Percentiles rank a stretch among this genome's conserved stretches.
These are phyloP conservation scores for Thelonectria blattea DNA, from an alignment of 2,329 filamentous ascomycete genomes.

Conservation along the genomic window DNA sequence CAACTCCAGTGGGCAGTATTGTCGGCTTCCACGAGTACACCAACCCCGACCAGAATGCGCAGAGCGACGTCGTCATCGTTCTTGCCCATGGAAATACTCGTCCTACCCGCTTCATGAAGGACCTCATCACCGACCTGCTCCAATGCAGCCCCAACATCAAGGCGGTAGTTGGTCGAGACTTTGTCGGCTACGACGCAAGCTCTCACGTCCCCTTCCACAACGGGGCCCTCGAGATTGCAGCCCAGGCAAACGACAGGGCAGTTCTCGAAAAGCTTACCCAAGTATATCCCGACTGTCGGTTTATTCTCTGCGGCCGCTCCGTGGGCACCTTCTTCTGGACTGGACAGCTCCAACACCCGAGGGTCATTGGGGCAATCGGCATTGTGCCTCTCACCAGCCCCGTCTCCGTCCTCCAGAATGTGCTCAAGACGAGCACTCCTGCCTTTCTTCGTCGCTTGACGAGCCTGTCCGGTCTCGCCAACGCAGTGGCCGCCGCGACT, in stretches of 20 bases:
- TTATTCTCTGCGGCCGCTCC: conserved; percentile 14
- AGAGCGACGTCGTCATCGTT: conserved; percentile 6
- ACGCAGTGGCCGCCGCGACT: background rate
- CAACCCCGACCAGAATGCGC: background rate
- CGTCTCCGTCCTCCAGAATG: background rate
- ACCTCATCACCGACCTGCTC: background rate
- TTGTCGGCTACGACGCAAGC: conserved; percentile 15
- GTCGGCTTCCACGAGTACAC: conserved; percentile 13
- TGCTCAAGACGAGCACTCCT: background rate
- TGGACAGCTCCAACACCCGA: background rate
- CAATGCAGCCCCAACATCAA: conserved; percentile 9
- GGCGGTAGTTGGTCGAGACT: conserved; percentile 11
- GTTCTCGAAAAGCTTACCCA: background rate
- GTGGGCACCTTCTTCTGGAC: conserved; percentile 16
- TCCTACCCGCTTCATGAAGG: conserved; percentile 8
- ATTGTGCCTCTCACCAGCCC: conserved; percentile 7
- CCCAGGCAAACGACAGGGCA: conserved; percentile 6
- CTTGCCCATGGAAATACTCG: conserved; percentile 16
- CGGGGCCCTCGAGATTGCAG: conserved; percentile 11
- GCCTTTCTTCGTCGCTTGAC: background rate
- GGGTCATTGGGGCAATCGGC: conserved; percentile 8
- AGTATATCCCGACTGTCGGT: background rate
- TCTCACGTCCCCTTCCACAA: conserved; percentile 7
- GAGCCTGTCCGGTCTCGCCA: background rate
- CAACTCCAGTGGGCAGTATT: background rate